These are phyloP conservation scores for Xylaria sp. DNA, from an alignment of 2,329 filamentous ascomycete genomes.

Conservation along the genomic window DNA sequence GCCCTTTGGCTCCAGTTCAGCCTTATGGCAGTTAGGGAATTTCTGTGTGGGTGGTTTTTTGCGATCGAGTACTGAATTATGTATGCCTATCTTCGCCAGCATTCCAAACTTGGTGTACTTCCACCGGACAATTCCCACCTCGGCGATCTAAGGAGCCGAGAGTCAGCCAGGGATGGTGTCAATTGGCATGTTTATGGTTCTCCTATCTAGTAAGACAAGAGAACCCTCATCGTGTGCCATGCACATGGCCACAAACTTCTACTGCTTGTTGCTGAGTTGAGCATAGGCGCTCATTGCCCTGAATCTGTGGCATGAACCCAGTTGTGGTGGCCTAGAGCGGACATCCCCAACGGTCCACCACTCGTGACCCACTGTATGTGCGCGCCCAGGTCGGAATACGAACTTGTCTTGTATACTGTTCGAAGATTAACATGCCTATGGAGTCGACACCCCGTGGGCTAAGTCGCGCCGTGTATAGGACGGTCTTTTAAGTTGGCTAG, in stretches of 20 bases:
- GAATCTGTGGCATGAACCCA: constrained; percentile 41
- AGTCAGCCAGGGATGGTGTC: constrained; percentile 33
- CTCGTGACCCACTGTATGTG: constrained; percentile 43
- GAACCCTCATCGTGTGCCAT: constrained; percentile 34
- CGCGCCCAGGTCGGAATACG: constrained; percentile 42
- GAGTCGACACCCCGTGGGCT: constrained; percentile 11
- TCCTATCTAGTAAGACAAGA: constrained; percentile 40
- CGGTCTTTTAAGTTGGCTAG: constrained; percentile 6
- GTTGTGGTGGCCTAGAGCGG: constrained; percentile 44
- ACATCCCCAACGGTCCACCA: constrained; percentile 50
- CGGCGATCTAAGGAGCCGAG: constrained; percentile 32
- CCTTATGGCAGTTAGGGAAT: not conserved
- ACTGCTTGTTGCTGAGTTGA: constrained; percentile 32
- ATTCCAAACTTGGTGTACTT: constrained; percentile 23
- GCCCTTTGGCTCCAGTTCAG: not conserved
- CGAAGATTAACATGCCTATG: constrained; percentile 28
- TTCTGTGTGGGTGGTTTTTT: constrained; percentile 4
- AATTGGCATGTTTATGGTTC: constrained; percentile 28
- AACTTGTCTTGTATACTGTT: constrained; percentile 34
- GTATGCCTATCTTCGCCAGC: constrained; percentile 11
- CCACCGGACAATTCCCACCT: constrained; percentile 29
- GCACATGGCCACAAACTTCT: constrained; percentile 9
- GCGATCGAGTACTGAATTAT: constrained; percentile 6
- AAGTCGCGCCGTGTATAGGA: constrained; percentile 14
- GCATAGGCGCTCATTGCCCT: constrained; percentile 24